phyloP scores from a whole-genome alignment of 495 filamentous ascomycete genomes.

The Oidiodendron maius region DNA sequence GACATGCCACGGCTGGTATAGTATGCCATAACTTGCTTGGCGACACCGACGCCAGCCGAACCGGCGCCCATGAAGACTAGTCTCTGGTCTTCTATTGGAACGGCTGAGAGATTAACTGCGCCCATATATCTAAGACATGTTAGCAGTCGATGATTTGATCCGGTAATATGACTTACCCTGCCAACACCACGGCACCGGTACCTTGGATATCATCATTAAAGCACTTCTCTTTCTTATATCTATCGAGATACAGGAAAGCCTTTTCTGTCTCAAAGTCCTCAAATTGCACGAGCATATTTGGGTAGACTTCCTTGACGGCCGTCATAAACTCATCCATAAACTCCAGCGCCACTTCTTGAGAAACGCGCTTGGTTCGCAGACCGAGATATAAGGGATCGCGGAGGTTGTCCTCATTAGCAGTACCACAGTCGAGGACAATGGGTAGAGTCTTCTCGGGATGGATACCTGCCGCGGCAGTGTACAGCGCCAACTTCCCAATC shows the following conservation, averaged over 20 bases:
- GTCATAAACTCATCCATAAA: conserved; percentile 98
- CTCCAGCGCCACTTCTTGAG: conserved; percentile 75
- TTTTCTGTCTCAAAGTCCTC: conserved; percentile 94
- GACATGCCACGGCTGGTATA: conserved; percentile 89
- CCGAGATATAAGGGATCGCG: conserved; percentile 95
- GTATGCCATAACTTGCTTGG: conserved; percentile 92
- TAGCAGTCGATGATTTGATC: conserved; percentile 4
- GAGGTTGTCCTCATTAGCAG: conserved; percentile 79
- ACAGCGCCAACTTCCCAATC: conserved; percentile 84
- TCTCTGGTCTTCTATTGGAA: conserved; percentile 84
- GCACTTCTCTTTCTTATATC: conserved; percentile 80
- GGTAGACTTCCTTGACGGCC: conserved; percentile 81
- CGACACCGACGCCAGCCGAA: conserved; percentile 92
- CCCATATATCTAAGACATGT: conserved; percentile 62
- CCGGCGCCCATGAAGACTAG: conserved; percentile 96
- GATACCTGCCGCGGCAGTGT: conserved; percentile 95
- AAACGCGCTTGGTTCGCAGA: conserved; percentile 73
- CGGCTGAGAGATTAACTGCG: conserved; percentile 80
- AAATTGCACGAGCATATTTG: conserved; percentile 93
- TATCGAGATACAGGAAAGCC: conserved; percentile 88
- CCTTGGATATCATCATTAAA: conserved; percentile 99
- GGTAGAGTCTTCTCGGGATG: conserved; percentile 87
- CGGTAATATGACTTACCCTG: conserved; percentile 45
- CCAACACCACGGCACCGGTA: conserved; percentile 91
- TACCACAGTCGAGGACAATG: conserved; percentile 86